phyloP scores from a whole-genome alignment of 345 rosid species.

The Zanthoxylum bungeanum region DNA sequence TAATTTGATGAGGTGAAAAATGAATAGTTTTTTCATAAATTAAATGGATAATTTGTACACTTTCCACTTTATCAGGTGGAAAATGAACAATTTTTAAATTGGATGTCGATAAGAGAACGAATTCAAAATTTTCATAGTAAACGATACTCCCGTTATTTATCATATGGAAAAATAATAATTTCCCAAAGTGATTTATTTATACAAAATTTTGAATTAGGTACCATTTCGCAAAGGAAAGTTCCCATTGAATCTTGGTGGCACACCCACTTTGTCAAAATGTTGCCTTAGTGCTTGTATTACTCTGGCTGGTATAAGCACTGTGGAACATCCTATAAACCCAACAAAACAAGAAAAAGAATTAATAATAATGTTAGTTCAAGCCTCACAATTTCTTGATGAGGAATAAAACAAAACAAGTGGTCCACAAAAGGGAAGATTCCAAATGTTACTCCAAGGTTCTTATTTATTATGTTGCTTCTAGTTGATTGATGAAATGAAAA shows the following conservation, averaged over 20 bases:
- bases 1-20: too few species aligned
- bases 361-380: constrained; percentile 12
- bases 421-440: constrained; percentile 23
- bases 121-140: too few species aligned
- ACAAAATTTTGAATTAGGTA: constrained; percentile 18
- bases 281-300: constrained; percentile 75
- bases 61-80: too few species aligned
- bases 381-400: neutral
- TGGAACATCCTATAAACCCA: constrained; percentile 53
- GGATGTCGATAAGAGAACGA: too few species aligned
- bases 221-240: constrained; percentile 47
- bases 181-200: too few species aligned
- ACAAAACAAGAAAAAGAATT: neutral
- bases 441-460: neutral
- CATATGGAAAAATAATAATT: too few species aligned
- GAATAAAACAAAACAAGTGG: constrained; percentile 8
- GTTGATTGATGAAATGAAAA: constrained; percentile 10
- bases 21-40: too few species aligned
- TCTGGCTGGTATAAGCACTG: constrained; percentile 78
- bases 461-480: too few species aligned
- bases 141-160: too few species aligned
- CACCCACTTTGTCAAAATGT: constrained; percentile 68
- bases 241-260: constrained; percentile 36
- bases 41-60: too few species aligned
- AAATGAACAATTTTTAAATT: too few species aligned